These are phyloP conservation scores for Psilocybe sp. DNA, from an alignment of 768 basidiomycete genomes.

Conservation along the genomic window DNA sequence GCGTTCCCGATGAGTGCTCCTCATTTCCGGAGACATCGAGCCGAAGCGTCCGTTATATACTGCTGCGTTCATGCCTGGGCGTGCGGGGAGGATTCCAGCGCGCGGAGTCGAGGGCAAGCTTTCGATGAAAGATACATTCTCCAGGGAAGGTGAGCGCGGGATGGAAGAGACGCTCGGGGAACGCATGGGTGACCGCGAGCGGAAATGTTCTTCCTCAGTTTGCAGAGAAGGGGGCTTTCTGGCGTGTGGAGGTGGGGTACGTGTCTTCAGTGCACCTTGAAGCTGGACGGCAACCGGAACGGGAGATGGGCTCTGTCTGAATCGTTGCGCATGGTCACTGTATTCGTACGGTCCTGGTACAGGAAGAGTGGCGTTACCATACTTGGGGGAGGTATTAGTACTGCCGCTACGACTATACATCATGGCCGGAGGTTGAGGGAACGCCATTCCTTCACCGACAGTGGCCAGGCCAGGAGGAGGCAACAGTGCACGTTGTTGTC, in stretches of 20 bases:
- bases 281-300: background rate
- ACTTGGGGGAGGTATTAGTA: too few species aligned
- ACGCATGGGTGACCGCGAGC: background rate
- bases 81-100: conserved; percentile 19
- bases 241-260: too few species aligned
- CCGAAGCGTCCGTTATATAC: conserved; percentile 2
- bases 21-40: background rate
- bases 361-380: too few species aligned
- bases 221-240: too few species aligned
- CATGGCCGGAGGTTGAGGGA: conserved; percentile 10
- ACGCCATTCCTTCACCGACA: conserved; percentile 8
- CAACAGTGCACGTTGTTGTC: background rate
- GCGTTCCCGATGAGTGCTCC: background rate
- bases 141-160: conserved; percentile 23
- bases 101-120: conserved; percentile 23
- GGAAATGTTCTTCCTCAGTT: background rate
- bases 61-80: conserved; percentile 17
- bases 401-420: too few species aligned
- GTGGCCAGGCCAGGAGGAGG: conserved; percentile 10
- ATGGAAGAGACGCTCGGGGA: conserved; percentile 17
- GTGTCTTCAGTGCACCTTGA: background rate
- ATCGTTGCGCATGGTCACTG: background rate
- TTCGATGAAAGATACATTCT: conserved; percentile 9
- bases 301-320: background rate
- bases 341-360: background rate